Conservation (phyloP, 768 basidiomycete species). For the Pulveroboletus sp. region DNA sequence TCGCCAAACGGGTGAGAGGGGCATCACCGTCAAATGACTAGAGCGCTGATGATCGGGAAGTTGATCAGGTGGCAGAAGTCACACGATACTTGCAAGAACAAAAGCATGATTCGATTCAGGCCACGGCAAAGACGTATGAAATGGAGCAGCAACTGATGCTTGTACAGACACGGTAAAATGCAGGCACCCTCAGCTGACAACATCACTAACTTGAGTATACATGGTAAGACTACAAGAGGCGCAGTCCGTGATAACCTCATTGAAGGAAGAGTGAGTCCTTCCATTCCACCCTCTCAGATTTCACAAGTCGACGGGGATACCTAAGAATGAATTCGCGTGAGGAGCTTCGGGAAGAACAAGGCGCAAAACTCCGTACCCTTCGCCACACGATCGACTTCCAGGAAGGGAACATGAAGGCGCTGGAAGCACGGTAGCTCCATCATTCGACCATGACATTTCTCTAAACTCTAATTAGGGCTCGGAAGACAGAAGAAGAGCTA, state of each 20-base stretch:
- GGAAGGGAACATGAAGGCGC: conserved; percentile 22
- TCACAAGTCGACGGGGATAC: conserved; percentile 9
- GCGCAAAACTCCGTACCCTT: conserved; percentile 25
- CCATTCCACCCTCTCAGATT: conserved; percentile 15
- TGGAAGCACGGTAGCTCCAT: conserved; percentile 24
- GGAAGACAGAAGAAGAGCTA: conserved; percentile 18
- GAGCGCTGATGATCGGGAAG: conserved; percentile 17
- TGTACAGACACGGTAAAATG: conserved; percentile 19
- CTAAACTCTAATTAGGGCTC: conserved; percentile 16
- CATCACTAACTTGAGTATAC: conserved; percentile 9
- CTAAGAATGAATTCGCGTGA: conserved; percentile 23
- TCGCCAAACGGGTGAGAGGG: conserved; percentile 23
- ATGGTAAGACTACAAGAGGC: conserved; percentile 24
- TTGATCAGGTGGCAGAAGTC: conserved; percentile 22
- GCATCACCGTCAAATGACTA: neutral
- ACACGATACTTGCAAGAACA: conserved; percentile 25
- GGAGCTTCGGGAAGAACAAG: conserved; percentile 21
- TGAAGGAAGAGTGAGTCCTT: conserved; percentile 30
- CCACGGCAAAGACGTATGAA: conserved; percentile 18
- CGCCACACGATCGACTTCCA: conserved; percentile 30
- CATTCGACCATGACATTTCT: neutral
- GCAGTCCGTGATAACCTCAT: conserved; percentile 22
- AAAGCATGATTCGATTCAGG: conserved; percentile 25
- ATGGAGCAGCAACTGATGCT: conserved; percentile 26
- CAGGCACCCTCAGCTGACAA: neutral